These are phyloP conservation scores for Pilaira anomala DNA, from an alignment of 192 early-diverging fungal genomes.

Conservation along the genomic window DNA sequence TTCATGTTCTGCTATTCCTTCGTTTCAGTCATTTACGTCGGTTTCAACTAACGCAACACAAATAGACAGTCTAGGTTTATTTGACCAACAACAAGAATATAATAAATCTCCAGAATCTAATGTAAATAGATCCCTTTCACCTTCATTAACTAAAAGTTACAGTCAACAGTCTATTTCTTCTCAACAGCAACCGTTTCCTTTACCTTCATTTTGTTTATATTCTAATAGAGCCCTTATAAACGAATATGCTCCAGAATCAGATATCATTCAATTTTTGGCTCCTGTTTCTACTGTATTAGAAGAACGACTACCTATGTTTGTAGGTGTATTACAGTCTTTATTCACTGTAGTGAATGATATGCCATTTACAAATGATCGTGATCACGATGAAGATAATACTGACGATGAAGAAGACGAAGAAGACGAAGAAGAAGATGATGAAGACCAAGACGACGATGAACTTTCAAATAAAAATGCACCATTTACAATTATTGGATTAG, in stretches of 20 bases:
- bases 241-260: conserved; percentile 6
- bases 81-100: not conserved
- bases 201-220: conserved; percentile 11
- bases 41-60: not conserved
- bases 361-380: not conserved
- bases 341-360: conserved; percentile 8
- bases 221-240: not conserved
- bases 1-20: conserved; percentile 8
- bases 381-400: not conserved
- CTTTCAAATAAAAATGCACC: not conserved
- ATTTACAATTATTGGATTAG: conserved; percentile 9
- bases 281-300: conserved; percentile 3
- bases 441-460: not conserved
- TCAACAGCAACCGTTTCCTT: not conserved
- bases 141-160: too few relatives aligned
- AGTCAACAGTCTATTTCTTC: not conserved
- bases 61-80: not conserved
- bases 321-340: conserved; percentile 12
- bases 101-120: not conserved
- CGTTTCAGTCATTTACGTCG: not conserved
- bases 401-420: not conserved
- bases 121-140: not conserved
- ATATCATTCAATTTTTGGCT: conserved; percentile 9
- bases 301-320: conserved; percentile 14
- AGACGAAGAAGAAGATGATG: not conserved